Evolutionary conservation across 2,329 filamentous ascomycete species (phyloP), one percentile per base, ranked within the genome.

Genomic region (Elsinoe fawcettii): DNA sequence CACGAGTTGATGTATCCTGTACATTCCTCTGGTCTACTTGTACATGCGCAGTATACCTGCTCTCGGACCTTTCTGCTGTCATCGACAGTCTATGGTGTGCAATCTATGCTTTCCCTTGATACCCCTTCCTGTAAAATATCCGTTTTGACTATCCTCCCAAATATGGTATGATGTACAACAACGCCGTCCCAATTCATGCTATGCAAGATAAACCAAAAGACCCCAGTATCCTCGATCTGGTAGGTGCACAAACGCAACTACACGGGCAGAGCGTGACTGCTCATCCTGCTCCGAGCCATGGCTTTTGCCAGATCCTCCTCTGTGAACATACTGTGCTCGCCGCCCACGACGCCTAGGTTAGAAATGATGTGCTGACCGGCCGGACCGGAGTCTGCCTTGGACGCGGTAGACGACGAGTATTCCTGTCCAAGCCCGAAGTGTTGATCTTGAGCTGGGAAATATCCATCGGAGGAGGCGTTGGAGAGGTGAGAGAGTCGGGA

Each of bases 281-380:
- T 56, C 54, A 56, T 56, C 20, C 43, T 43, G 3, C 73, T 74
- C 39, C 69, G 66, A 51, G 73, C 66, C 55, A 77, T 63, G 0
- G 75, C 75, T 7, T 72, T 63, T 41, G 72, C 71, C 46, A 78
- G 69, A 25, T 77, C 74, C 53, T 75, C 72, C 23, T 73, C 67
- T 2, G 73, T 70, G 61, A 77, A 78, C 1, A 71, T 71, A 18
- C 67, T 60, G 53, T 72, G 69, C 47, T 67, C 65, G 47, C 23
- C 30, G 7, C 9, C 36, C 1, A 16, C n/a, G 9, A 37, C 18
- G 27, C 30, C 41, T 47, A 56, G 18, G 54, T 46, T 37, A 56
- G 37, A 43, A 16, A 56, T 46, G 54, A 56, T 56, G 54, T 56
- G 54, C 54, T 56, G 54, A 56, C 54, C 41, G 54, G 54, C 12